Evolutionary conservation across 768 basidiomycete species (phyloP).

Genomic region (Imleria badia): DNA sequence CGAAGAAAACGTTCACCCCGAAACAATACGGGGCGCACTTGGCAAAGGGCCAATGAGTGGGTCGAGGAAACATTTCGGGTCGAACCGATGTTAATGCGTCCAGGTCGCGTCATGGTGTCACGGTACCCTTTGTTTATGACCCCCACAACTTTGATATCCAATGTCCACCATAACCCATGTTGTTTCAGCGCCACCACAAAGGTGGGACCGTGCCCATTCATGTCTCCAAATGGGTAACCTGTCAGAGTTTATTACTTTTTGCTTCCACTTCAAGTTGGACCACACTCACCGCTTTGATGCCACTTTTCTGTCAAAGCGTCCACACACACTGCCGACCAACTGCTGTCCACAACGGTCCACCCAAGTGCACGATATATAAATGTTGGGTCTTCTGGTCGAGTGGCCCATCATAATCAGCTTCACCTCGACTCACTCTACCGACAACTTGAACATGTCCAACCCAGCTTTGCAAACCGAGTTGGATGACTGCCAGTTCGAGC

Average conservation of each 20-base stretch:
- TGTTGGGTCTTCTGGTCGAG: not conserved
- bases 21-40: slow-evolving; percentile 58
- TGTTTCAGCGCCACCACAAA: not conserved
- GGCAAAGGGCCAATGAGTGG: slow-evolving; percentile 30
- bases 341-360: slow-evolving; percentile 4
- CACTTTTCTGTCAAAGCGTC: not conserved
- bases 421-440: not conserved
- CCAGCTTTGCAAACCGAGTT: not conserved
- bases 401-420: not conserved
- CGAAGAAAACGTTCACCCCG: slow-evolving; percentile 72
- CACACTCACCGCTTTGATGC: not conserved
- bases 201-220: not conserved
- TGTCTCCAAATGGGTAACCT: not conserved
- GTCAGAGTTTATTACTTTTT: not conserved
- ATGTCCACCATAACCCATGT: not conserved
- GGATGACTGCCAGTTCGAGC: slow-evolving; percentile 3
- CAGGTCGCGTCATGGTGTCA: not conserved
- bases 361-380: slow-evolving; percentile 10
- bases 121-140: not conserved
- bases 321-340: too few species aligned
- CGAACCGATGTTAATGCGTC: not conserved
- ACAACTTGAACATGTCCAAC: slow-evolving; percentile 16
- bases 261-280: slow-evolving; percentile 14
- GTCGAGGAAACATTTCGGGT: not conserved
- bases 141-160: slow-evolving; percentile 1